Evolutionary conservation across 371 early-diverging fungal genomes (phyloP).

Genomic region (Mucor saturninus): DNA sequence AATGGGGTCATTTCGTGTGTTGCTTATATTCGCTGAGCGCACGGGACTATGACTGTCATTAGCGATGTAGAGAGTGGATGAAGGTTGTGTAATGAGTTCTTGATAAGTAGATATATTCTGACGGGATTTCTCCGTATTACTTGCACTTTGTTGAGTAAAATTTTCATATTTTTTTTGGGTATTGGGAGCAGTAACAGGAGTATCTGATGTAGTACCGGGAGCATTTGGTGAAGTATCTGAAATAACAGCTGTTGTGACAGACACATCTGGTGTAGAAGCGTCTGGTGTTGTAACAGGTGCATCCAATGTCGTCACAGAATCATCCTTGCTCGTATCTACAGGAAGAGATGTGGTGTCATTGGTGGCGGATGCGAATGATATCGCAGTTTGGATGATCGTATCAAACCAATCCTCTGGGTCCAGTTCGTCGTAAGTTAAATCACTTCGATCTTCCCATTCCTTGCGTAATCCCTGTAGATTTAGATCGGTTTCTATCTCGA

Average conservation of each 20-base stretch:
- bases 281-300: not conserved
- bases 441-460: conserved; percentile 11
- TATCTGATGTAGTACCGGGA: not conserved
- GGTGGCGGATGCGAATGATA: not conserved
- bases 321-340: not conserved
- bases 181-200: not conserved
- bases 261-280: too few relatives aligned
- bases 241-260: too few relatives aligned
- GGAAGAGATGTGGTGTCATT: not conserved
- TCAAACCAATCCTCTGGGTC: not conserved
- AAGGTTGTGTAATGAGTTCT: too few relatives aligned
- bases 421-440: not conserved
- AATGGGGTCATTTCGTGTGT: too few relatives aligned
- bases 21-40: too few relatives aligned
- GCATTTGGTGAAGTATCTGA: too few relatives aligned
- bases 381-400: not conserved
- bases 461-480: conserved; percentile 13
- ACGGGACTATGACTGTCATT: too few relatives aligned
- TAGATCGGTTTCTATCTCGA: conserved; percentile 43
- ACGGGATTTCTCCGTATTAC: too few relatives aligned
- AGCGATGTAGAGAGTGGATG: not conserved
- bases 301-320: not conserved
- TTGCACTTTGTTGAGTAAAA: too few relatives aligned
- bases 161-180: too few relatives aligned
- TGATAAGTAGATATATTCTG: too few relatives aligned